These are phyloP conservation scores for Hymenotorrendiella dingleyae DNA, from an alignment of 2,329 filamentous ascomycete genomes.

Conservation along the genomic window DNA sequence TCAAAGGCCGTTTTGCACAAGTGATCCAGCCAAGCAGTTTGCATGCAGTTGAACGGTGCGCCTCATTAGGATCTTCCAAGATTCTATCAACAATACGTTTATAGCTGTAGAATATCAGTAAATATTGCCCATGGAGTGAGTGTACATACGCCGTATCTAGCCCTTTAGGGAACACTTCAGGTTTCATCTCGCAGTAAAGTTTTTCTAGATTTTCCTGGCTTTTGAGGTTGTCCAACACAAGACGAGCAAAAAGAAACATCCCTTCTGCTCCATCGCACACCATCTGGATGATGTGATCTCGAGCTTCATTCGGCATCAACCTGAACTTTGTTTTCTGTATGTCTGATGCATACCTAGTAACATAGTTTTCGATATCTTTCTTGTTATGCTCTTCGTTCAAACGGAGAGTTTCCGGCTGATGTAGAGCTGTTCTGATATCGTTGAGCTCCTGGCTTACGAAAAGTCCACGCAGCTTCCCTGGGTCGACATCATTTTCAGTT, in stretches of 20 bases:
- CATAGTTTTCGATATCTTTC: not conserved
- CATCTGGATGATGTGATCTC: not conserved
- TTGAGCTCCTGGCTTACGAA: not conserved
- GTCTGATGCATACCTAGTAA: not conserved
- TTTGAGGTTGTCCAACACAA: not conserved
- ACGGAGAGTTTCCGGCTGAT: not conserved
- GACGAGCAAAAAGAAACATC: not conserved
- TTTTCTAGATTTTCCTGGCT: not conserved
- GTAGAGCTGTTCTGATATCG: not conserved
- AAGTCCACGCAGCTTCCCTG: not conserved
- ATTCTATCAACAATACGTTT: constrained; percentile 6
- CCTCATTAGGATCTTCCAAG: constrained; percentile 4
- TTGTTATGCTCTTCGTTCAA: not conserved
- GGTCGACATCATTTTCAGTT: not conserved
- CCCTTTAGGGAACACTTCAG: not conserved
- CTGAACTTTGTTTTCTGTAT: not conserved
- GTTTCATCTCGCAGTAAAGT: not conserved
- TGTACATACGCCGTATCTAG: not conserved
- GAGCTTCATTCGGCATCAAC: not conserved
- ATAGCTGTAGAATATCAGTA: not conserved
- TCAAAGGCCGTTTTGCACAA: constrained; percentile 34
- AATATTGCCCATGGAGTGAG: not conserved
- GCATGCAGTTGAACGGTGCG: constrained; percentile 4
- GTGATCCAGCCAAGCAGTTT: constrained; percentile 34
- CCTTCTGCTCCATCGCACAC: not conserved